Conservation (phyloP, 495 filamentous ascomycete species). For the Bryoglossum gracile region DNA sequence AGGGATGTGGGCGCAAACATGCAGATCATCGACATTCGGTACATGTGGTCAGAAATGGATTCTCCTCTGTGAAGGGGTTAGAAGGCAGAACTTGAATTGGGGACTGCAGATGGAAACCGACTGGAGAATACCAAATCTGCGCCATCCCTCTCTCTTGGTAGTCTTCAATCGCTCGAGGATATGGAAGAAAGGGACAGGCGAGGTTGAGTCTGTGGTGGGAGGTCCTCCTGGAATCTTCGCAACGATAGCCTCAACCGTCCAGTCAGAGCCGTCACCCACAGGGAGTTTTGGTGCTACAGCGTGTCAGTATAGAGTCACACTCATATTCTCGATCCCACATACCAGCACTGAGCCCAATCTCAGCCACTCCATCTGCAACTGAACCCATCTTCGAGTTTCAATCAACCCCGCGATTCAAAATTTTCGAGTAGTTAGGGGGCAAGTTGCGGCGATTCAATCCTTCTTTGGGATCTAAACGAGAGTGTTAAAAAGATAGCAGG, state of each 20-base stretch:
- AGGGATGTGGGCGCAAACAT: constrained; percentile 84
- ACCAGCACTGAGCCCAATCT: too few relatives aligned
- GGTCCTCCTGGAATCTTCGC: constrained; percentile 36
- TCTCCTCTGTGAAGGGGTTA: constrained; percentile 46
- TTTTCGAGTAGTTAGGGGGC: not conserved
- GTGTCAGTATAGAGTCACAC: too few relatives aligned
- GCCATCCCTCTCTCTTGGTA: constrained; percentile 92
- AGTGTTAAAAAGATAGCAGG: not conserved
- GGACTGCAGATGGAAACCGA: constrained; percentile 14
- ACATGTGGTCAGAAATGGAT: constrained; percentile 98
- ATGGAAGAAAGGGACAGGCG: constrained; percentile 88
- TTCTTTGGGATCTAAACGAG: not conserved
- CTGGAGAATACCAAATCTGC: constrained; percentile 69
- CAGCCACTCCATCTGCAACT: not conserved
- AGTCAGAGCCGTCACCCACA: too few relatives aligned
- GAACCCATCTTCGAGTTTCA: not conserved
- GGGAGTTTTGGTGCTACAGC: too few relatives aligned
- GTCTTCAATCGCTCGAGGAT: constrained; percentile 89
- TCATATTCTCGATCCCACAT: too few relatives aligned
- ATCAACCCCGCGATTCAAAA: not conserved
- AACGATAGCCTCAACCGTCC: constrained; percentile 45
- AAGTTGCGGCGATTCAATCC: not conserved
- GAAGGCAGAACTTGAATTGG: not conserved
- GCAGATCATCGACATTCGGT: constrained; percentile 95
- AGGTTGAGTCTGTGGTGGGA: constrained; percentile 52